phyloP scores from a whole-genome alignment of 2,329 filamentous ascomycete species.

The Monosporascus ibericus region DNA sequence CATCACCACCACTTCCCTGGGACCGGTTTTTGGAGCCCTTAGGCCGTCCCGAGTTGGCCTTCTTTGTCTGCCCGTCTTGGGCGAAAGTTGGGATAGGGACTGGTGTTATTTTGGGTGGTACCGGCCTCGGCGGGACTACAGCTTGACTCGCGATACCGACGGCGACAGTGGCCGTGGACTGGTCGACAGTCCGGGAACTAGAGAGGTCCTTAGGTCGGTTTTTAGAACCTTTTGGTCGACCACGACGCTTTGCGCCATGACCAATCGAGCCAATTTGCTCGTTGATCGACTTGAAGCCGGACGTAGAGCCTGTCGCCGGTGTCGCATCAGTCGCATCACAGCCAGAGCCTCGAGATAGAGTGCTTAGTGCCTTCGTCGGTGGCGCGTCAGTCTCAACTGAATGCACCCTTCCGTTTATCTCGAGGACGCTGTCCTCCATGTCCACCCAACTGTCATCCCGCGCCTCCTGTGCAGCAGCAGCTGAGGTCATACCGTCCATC shows the following conservation, averaged over 20 bases:
- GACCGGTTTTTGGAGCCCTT: slow-evolving; percentile 33
- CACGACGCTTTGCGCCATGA: slow-evolving; percentile 31
- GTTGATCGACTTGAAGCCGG: slow-evolving; percentile 26
- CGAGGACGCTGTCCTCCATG: slow-evolving; percentile 31
- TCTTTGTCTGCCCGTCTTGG: slow-evolving; percentile 22
- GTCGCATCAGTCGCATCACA: slow-evolving; percentile 12
- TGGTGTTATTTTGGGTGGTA: slow-evolving; percentile 25
- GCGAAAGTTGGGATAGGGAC: slow-evolving; percentile 22
- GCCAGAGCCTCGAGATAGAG: slow-evolving; percentile 14
- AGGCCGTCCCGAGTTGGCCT: slow-evolving; percentile 26
- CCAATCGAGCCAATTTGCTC: slow-evolving; percentile 15
- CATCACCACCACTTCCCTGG: slow-evolving; percentile 10
- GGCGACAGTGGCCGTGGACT: slow-evolving; percentile 5
- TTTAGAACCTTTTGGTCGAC: slow-evolving; percentile 47
- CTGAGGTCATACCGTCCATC: slow-evolving; percentile 8
- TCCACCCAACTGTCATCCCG: slow-evolving; percentile 41
- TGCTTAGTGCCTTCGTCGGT: slow-evolving; percentile 15
- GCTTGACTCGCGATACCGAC: slow-evolving; percentile 4
- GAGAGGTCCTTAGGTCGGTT: slow-evolving; percentile 36
- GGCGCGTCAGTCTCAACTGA: slow-evolving; percentile 17
- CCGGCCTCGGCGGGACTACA: slow-evolving; percentile 7
- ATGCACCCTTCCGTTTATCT: slow-evolving; percentile 24
- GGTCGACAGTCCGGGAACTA: slow-evolving; percentile 19
- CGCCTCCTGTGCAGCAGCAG: slow-evolving; percentile 13
- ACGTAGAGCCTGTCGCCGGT: slow-evolving; percentile 18